Evolutionary conservation across 257 asterid species (phyloP), one percentile per base, ranked within the genome.

Genomic region (Salvia hispanica): DNA sequence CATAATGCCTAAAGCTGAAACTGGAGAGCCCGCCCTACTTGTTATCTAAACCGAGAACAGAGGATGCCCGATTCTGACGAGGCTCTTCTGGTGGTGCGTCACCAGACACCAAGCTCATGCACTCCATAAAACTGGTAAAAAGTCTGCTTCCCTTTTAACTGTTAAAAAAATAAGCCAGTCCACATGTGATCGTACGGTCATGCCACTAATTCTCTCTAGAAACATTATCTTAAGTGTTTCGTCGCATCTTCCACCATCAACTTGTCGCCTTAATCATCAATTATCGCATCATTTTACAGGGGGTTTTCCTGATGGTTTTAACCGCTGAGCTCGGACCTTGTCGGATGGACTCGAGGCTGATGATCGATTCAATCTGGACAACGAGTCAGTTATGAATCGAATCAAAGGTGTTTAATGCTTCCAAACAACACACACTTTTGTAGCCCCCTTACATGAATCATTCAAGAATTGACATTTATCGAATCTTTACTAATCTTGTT

Each of bases 391-490:
- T 58, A 36, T 5, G 14, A 15, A 62, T 62, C 16, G 42, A 21
- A 47, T 36, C 44, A 40, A 52, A 59, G 70, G 18, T 59, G 57
- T n/a, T 13, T 16, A 58, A 21, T 34, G 67, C 60, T 74, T 50
- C 15, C 36, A 31, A 66, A 28, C 55, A 39, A 40, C 50, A 73
- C 53, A 53, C 56, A 58, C 51, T 44, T 13, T 59, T 46, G 71
- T 2, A 13, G 60, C 25, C 53, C 15, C 44, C 21, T 45, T 28
- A 42, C 28, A 33, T 56, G 79, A 57, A 56, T 62, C 56, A 63
- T 69, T 70, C 68, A 63, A 70, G 75, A 69, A 56, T 61, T 63
- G 63, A 56, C 66, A 66, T 37, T 10, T 47, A 40, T 50, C 51
- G 48, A 47, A 15, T 10, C 45, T 39, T 31, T 25, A n/a, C 5